phyloP scores from a whole-genome alignment of 768 basidiomycete genomes.

The Mrakia blollopis region DNA sequence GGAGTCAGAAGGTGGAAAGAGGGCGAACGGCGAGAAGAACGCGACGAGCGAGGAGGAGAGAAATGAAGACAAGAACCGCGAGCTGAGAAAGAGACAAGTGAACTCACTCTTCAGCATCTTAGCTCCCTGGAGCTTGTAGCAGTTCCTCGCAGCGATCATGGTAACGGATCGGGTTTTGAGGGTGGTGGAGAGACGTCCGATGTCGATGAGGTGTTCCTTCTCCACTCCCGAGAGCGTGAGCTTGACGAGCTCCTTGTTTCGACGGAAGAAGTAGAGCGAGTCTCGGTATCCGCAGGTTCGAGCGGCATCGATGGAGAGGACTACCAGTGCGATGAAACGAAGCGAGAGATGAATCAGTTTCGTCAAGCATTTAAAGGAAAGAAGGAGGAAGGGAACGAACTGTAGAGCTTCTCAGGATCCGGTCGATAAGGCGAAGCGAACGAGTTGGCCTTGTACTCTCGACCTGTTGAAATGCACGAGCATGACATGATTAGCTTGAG shows the following conservation, averaged over 20 bases:
- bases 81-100: neutral
- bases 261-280: conserved; percentile 95
- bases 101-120: conserved; percentile 77
- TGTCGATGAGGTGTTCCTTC: conserved; percentile 84
- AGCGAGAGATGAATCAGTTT: no score
- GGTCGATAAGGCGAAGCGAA: conserved; percentile 74
- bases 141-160: conserved; percentile 83
- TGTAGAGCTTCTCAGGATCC: conserved; percentile 77
- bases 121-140: conserved; percentile 88
- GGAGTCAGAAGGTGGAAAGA: no score
- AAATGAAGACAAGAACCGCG: neutral
- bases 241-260: conserved; percentile 84
- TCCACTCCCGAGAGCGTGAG: conserved; percentile 81
- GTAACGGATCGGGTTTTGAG: conserved; percentile 88
- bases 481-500: neutral
- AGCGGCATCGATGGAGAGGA: conserved; percentile 96
- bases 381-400: conserved; percentile 3
- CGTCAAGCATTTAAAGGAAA: neutral
- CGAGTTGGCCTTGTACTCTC: conserved; percentile 80
- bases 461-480: conserved; percentile 51
- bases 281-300: conserved; percentile 93
- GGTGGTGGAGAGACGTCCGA: conserved; percentile 81
- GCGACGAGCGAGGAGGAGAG: neutral
- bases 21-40: no score
- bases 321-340: neutral